Evolutionary conservation across 805 yeast genomes (phyloP), one percentile per base, ranked within the genome.

Genomic region (Candida suzukii): DNA sequence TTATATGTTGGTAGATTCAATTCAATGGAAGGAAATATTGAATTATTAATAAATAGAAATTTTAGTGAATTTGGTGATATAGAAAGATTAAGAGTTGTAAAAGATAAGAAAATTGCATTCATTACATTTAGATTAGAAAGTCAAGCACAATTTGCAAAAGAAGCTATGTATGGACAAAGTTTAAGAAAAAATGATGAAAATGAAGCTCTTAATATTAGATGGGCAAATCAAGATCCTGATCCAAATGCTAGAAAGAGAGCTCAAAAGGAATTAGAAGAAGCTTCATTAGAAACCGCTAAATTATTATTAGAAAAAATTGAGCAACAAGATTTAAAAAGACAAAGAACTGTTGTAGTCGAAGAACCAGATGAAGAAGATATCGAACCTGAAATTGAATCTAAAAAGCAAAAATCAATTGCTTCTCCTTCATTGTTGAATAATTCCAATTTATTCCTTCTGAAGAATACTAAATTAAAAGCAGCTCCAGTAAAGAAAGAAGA

Each of bases 81-180:
- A 13, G 88, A 76, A 35, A 71, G 79, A 42, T 70, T 85, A 22
- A 69, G 82, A 46, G 80, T 80, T 14, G 61, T 86, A 13, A 70
- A 73, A 40, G 63, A 65, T 21, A 80, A 81, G 52, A 76, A 78
- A 31, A 78, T 90, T 53, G 96, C 90, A 0, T 90, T 91, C 63
- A 75, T 93, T 7, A 81, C 84, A 1, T 91, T 66, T 54, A 69
- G 68, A 42, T 58, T 70, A 28, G 95, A 87, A 51, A 58, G 72
- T 18, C 80, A 74, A 54, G 97, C 97, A 0, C 97, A 91, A 58
- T 93, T 91, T 68, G 96, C 96, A 0, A 86, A 87, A 53, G 98
- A 91, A 59, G 95, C 95, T 1, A 87, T 91, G 96, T 76, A 82
- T 31, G 80, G 81, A 35, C 98, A 91, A 58, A 72, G 84, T 9